A percentile compares a stretch with the other conserved stretches of the same genome.
These are phyloP conservation scores for Neonectria magnoliae DNA, from an alignment of 2,329 filamentous ascomycete species.

Conservation along the genomic window DNA sequence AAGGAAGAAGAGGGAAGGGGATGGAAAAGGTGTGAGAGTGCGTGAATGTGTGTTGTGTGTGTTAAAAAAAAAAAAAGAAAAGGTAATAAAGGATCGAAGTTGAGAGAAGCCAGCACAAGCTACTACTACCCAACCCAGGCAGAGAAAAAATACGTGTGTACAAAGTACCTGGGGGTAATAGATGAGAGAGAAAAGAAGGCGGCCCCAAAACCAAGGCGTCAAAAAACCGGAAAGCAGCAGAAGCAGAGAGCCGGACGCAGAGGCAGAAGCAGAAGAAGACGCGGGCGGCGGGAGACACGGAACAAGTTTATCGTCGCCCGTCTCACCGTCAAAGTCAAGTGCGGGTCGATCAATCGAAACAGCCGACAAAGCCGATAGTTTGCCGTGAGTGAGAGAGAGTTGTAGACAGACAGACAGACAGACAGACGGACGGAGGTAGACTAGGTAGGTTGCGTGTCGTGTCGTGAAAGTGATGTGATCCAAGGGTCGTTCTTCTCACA, in stretches of 20 bases:
- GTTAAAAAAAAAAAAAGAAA: neutral
- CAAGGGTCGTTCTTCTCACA: neutral
- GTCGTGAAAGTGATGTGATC: conserved; percentile 12
- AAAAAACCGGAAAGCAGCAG: neutral
- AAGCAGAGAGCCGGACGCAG: neutral
- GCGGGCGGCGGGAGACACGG: conserved; percentile 1
- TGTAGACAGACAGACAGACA: neutral
- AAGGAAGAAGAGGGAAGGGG: neutral
- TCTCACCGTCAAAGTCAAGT: neutral
- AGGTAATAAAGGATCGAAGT: neutral
- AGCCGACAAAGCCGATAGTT: neutral
- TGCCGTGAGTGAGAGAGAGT: neutral
- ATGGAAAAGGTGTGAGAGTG: neutral
- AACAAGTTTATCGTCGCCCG: neutral
- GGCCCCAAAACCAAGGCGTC: conserved; percentile 11
- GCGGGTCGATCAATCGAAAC: neutral
- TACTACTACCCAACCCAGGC: neutral
- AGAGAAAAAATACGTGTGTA: neutral
- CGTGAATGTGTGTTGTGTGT: neutral
- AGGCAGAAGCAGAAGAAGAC: neutral
- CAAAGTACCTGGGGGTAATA: neutral
- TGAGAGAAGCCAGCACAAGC: neutral
- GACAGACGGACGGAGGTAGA: no score
- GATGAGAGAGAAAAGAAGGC: neutral
- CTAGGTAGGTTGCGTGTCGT: neutral